Conservation (phyloP, 169 alveolate species). For the Plasmodium sp. region DNA sequence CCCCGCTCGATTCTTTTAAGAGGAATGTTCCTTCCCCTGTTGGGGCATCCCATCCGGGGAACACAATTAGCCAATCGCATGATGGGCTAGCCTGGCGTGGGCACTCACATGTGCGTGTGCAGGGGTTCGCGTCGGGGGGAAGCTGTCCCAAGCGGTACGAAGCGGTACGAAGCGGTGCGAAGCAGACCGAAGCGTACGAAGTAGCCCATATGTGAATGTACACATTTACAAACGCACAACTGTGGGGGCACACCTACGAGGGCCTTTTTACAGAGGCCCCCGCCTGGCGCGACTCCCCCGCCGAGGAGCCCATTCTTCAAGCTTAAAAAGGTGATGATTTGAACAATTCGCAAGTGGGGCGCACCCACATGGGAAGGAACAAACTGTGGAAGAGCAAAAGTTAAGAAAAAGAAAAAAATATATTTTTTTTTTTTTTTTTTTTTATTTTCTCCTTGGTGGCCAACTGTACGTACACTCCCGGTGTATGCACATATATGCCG, state of each 20-base stretch:
- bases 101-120: neutral
- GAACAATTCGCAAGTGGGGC: neutral
- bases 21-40: neutral
- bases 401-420: neutral
- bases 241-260: neutral
- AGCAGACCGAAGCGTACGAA: neutral
- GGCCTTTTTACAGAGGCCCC: neutral
- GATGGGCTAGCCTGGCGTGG: neutral
- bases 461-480: neutral
- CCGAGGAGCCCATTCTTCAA: neutral
- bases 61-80: neutral
- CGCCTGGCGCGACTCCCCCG: neutral
- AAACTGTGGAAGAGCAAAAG: neutral
- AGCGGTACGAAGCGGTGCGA: no score
- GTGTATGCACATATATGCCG: constrained; percentile 5
- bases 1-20: neutral
- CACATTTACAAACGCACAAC: neutral
- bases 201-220: neutral
- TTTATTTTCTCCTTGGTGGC: neutral
- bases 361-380: neutral
- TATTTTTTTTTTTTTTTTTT: no score
- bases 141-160: neutral
- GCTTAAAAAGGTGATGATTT: neutral
- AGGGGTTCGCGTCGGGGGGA: neutral
- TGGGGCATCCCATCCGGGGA: neutral